Base-by-base conservation (phyloP, 495 filamentous ascomycete species). In the Friedmanniomyces endolithicus region DNA sequence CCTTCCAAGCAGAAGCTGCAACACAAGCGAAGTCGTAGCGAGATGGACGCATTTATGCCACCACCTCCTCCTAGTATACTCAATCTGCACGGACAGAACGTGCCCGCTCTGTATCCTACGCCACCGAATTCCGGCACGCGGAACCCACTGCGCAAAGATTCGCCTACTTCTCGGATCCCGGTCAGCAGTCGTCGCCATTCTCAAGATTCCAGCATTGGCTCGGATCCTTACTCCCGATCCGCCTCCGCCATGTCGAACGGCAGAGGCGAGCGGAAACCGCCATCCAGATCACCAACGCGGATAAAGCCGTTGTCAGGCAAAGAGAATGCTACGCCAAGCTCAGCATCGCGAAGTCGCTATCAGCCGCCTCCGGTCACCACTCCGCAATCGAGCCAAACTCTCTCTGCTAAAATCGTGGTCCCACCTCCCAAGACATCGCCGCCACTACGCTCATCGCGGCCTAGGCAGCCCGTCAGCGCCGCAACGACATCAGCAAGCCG, bases 371-470 rank as follows among this genome's bases (percentile, higher is more conserved):
- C 56, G 19, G 47, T 55, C 17, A 44, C 41, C 11, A 52, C 50
- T 1, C 12, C 52, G 7, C 20, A 34, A 24, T 58, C 53, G 17
- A 76, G 72, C 51, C 74, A 75, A 22, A 76, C 70, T 40, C 65
- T 86, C 16, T 73, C 77, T 50, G 84, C 81, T n/a, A 83, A 83
- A 69, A 82, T 87, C 57, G 75, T 78, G 50, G 74, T 76, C 17
- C 78, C 82, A 11, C 73, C 70, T 29, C 76, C 76, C 6, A 80
- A 81, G 52, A 78, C 77, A 52, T 87, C 84, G 41, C 89, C 89
- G 0, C 83, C 81, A 12, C 71, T 95, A 20, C 79, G 89, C 54
- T 90, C 87, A 59, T 94, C 89, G 11, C 75, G 86, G 39, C 86
- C 87, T 19, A 75, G 89, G 27, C 83, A 86, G 66, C 84, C 85